These are phyloP conservation scores for Sarocladiaceae sp. DNA, from an alignment of 2,329 filamentous ascomycete species.

Conservation along the genomic window DNA sequence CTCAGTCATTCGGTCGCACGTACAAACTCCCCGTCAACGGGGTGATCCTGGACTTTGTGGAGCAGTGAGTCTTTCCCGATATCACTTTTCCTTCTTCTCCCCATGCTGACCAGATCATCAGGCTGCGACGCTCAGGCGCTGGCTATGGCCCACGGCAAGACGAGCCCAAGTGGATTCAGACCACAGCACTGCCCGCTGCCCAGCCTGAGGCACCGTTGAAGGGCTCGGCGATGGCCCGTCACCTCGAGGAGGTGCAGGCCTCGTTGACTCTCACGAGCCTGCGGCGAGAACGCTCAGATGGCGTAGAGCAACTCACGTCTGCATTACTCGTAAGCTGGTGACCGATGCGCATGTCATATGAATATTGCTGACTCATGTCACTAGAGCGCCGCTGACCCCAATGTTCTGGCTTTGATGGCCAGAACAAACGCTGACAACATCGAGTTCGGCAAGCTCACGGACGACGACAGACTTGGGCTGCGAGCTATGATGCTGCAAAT, in stretches of 20 bases:
- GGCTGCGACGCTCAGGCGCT: conserved; percentile 31
- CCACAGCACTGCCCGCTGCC: conserved; percentile 13
- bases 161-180: conserved; percentile 22
- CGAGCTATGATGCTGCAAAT: conserved; percentile 42
- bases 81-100: conserved; percentile 11
- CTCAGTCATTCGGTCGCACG: conserved; percentile 55
- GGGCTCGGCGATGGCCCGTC: conserved; percentile 33
- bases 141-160: conserved; percentile 27
- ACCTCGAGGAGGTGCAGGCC: conserved; percentile 58
- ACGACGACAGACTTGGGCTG: conserved; percentile 38
- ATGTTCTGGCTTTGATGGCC: conserved; percentile 43
- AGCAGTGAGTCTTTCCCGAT: conserved; percentile 51
- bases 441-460: conserved; percentile 30
- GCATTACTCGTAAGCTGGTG: conserved; percentile 53
- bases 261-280: conserved; percentile 58
- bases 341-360: not conserved
- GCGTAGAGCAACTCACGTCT: conserved; percentile 48
- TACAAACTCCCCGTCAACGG: conserved; percentile 59
- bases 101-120: conserved; percentile 16
- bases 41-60: conserved; percentile 67
- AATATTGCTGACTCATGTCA: conserved; percentile 14
- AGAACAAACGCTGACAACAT: conserved; percentile 38
- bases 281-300: conserved; percentile 41
- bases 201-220: conserved; percentile 7
- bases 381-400: conserved; percentile 38